Evolutionary conservation across 2,329 filamentous ascomycete genomes (phyloP).

Genomic region (Paecilomyces variotii): DNA sequence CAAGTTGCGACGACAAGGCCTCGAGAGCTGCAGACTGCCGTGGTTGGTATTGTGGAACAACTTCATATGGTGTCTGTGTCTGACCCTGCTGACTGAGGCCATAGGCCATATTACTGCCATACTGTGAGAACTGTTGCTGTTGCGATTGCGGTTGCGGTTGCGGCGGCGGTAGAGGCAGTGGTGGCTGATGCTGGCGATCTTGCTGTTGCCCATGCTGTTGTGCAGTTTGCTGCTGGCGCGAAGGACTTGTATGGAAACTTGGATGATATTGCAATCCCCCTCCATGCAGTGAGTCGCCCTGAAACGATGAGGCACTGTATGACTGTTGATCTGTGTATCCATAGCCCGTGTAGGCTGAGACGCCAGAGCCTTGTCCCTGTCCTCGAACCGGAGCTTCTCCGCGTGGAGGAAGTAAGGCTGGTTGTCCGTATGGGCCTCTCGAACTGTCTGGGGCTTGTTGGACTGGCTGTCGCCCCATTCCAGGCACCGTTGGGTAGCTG

Average conservation of each 20-base stretch:
- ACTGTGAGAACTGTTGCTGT: constrained; percentile 42
- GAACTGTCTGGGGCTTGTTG: constrained; percentile 43
- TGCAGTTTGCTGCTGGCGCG: constrained; percentile 17
- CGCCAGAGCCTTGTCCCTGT: constrained; percentile 26
- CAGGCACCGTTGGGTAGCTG: constrained; percentile 46
- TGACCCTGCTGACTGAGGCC: constrained; percentile 58
- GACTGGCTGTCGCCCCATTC: constrained; percentile 43
- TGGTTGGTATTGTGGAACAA: constrained; percentile 64
- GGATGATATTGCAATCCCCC: constrained; percentile 57
- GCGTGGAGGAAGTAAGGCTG: constrained; percentile 22
- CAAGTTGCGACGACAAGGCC: constrained; percentile 62
- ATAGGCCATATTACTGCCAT: constrained; percentile 67
- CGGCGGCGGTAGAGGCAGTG: constrained; percentile 47
- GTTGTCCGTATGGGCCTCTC: constrained; percentile 35
- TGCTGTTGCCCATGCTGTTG: constrained; percentile 19
- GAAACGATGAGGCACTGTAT: constrained; percentile 46
- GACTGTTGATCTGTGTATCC: constrained; percentile 48
- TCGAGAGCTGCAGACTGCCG: constrained; percentile 71
- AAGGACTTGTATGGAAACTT: constrained; percentile 51
- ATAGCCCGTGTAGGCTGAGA: constrained; percentile 41
- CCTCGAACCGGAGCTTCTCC: constrained; percentile 27
- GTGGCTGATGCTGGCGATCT: constrained; percentile 46
- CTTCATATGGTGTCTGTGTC: constrained; percentile 62
- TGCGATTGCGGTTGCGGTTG: constrained; percentile 19
- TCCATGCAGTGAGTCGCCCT: constrained; percentile 38